Evolutionary conservation across 2,329 filamentous ascomycete species (phyloP), one percentile per base, ranked within the genome.

Genomic region (Dichotomopilus funicola): DNA sequence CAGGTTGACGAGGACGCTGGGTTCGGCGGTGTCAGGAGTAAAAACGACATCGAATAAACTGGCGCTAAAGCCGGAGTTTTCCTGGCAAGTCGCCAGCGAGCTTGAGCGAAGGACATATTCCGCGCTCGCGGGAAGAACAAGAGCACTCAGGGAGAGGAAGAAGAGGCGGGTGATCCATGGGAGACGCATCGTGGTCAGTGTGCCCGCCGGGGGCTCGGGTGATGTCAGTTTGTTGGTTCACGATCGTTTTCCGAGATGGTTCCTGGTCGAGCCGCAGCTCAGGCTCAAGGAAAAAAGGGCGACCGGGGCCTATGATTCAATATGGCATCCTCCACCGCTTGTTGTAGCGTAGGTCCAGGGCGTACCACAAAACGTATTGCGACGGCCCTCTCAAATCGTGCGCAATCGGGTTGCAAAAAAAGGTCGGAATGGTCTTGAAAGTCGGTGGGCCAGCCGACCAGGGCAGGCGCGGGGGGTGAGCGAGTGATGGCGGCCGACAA

Each of bases 1-100:
- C 64, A 92, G 81, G 66, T 88, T 80, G 68, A 91, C 82, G 52
- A 76, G 71, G 51, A 89, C 73, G 31, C 79, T 81, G 63, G 76
- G 75, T 70, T 89, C 19, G 19, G 19, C 19, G 19, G 19, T 88
- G 62, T 78, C 72, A 13, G 85, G 83, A 3, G 78, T 86, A 72
- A 85, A 87, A 61, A 80, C 73, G 69, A 92, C 86, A 64, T 90
- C 84, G 78, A 94, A 92, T 54, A 90, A 78, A 56, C 85, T 88
- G 55, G 89, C 88, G 1, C 86, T 87, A 71, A 94, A 91, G 64
- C 82, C 84, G 42, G 86, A 89, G 71, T 89, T 86, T 57, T 78
- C 74, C 77, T 88, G 86, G 72, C 89, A 94, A 41, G 87, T 81
- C 70, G 88, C 90, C 65, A 96, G 81, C 40, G 91, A 95, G 67